Evolutionary conservation across 805 yeast genomes (phyloP).

Genomic region (Ogataea salicorniae): DNA sequence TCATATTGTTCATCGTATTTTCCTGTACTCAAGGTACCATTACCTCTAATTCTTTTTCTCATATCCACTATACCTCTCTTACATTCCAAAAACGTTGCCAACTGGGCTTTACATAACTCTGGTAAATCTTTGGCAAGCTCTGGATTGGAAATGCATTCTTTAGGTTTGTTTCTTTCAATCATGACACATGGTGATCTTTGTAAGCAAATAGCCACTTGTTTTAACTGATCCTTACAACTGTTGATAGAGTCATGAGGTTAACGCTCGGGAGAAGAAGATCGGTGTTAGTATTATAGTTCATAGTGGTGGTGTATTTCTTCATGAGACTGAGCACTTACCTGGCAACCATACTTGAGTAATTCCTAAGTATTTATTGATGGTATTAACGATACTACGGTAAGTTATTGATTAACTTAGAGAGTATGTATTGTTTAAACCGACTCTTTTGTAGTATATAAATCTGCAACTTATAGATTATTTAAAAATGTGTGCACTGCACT

Average conservation of each 20-base stretch:
- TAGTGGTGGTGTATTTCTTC: too few relatives aligned
- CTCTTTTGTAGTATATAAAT: too few relatives aligned
- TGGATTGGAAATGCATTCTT: slow-evolving; percentile 79
- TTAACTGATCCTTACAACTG: slow-evolving; percentile 91
- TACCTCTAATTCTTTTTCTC: slow-evolving; percentile 87
- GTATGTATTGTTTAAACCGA: too few relatives aligned
- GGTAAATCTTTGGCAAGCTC: slow-evolving; percentile 74
- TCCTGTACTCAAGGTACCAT: slow-evolving; percentile 90
- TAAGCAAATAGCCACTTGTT: slow-evolving; percentile 91
- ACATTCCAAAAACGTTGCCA: slow-evolving; percentile 85
- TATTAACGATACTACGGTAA: neutral
- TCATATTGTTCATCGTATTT: slow-evolving; percentile 85
- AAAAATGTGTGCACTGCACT: too few relatives aligned
- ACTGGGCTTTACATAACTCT: slow-evolving; percentile 78
- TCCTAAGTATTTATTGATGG: neutral
- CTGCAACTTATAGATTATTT: too few relatives aligned
- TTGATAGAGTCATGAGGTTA: too few relatives aligned
- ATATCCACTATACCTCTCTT: slow-evolving; percentile 87
- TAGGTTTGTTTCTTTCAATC: slow-evolving; percentile 83
- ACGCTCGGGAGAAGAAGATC: too few relatives aligned
- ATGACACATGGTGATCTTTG: slow-evolving; percentile 96
- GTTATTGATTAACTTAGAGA: too few relatives aligned
- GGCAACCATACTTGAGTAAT: slow-evolving; percentile 6
- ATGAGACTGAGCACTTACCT: slow-evolving; percentile 1
- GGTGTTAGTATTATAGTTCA: too few relatives aligned